Percentiles rank a stretch among this genome's conserved stretches.
phyloP scores from a whole-genome alignment of 129 eudicot genomes.

The Apium graveolens region DNA sequence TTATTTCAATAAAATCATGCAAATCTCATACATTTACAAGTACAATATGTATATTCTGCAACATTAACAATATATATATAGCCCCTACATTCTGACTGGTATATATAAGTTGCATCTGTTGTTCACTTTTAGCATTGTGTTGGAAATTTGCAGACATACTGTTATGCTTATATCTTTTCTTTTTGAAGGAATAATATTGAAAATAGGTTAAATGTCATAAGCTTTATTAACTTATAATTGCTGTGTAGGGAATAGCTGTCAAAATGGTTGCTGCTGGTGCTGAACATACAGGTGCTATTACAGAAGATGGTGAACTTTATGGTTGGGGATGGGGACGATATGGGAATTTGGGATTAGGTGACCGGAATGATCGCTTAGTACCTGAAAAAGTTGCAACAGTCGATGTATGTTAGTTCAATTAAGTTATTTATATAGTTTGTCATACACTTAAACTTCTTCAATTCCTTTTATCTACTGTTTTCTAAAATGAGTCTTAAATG shows the following conservation, averaged over 20 bases:
- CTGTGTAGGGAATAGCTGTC: conserved; percentile 63
- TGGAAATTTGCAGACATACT: neutral
- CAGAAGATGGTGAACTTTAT: conserved; percentile 88
- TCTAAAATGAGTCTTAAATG: neutral
- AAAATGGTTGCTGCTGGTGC: conserved; percentile 99
- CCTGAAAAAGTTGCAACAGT: conserved; percentile 66
- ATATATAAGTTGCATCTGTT: neutral
- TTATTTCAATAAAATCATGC: too few relatives aligned
- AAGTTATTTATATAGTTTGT: neutral
- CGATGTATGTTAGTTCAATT: conserved; percentile 36
- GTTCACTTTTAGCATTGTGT: neutral
- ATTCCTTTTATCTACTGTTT: neutral
- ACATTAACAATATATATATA: too few relatives aligned
- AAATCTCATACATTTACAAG: too few relatives aligned
- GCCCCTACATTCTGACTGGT: neutral
- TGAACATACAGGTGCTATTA: conserved; percentile 94
- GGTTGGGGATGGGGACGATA: conserved; percentile 99
- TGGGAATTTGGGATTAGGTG: conserved; percentile 97
- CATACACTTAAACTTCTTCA: neutral
- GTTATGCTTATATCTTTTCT: neutral
- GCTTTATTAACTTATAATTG: conserved; percentile 13
- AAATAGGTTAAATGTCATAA: neutral
- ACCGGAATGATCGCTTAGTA: conserved; percentile 75
- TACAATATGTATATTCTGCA: too few relatives aligned
- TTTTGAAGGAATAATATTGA: neutral